phyloP scores from a whole-genome alignment of 2,329 filamentous ascomycete genomes.

The Hansfordia pulvinata region DNA sequence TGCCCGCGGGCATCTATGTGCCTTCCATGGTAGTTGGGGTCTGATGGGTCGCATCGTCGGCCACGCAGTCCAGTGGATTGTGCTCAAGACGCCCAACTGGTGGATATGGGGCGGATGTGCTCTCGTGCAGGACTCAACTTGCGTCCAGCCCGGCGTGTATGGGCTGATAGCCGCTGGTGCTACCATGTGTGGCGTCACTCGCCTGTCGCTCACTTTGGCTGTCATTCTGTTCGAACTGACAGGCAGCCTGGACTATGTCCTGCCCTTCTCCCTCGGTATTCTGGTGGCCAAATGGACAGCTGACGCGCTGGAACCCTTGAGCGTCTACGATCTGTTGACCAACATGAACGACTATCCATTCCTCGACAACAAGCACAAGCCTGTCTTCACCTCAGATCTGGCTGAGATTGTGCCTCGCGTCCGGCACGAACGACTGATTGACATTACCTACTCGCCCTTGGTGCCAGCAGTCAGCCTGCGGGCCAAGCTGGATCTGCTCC shows the following conservation, averaged over 20 bases:
- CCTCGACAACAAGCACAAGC: conserved; percentile 91
- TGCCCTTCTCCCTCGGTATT: conserved; percentile 86
- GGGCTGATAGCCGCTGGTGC: conserved; percentile 88
- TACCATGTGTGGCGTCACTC: conserved; percentile 95
- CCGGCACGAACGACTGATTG: conserved; percentile 67
- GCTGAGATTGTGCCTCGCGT: conserved; percentile 73
- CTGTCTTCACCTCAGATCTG: conserved; percentile 77
- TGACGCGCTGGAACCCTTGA: conserved; percentile 84
- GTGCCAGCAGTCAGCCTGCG: conserved; percentile 67
- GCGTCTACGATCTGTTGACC: conserved; percentile 89
- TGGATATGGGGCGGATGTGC: conserved; percentile 65
- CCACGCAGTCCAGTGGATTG: conserved; percentile 70
- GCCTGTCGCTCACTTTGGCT: conserved; percentile 81
- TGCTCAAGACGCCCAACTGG: conserved; percentile 58
- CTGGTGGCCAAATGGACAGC: conserved; percentile 97
- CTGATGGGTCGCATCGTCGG: conserved; percentile 81
- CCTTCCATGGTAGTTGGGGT: conserved; percentile 98
- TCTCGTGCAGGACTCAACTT: conserved; percentile 57
- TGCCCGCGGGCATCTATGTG: conserved; percentile 93
- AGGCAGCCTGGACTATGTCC: conserved; percentile 84
- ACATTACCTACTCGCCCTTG: conserved; percentile 72
- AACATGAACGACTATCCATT: conserved; percentile 97
- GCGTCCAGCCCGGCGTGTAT: conserved; percentile 94
- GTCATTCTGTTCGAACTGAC: conserved; percentile 95
- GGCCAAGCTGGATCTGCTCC: conserved; percentile 66